These are phyloP conservation scores for Stachybotrys chartarum DNA, from an alignment of 2,329 filamentous ascomycete species.

Conservation along the genomic window DNA sequence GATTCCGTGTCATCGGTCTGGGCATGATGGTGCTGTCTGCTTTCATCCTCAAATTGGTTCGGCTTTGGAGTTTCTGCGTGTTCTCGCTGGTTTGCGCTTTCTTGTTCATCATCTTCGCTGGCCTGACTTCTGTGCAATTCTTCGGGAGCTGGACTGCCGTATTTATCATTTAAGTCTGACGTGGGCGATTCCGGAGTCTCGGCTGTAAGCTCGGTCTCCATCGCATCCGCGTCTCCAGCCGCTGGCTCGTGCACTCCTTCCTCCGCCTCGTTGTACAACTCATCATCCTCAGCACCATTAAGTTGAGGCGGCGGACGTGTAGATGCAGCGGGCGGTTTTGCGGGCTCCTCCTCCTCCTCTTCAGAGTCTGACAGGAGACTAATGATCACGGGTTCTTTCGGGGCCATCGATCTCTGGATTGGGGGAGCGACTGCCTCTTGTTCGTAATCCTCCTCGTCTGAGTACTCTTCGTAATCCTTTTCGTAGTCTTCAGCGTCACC, in stretches of 20 bases:
- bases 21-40: not conserved
- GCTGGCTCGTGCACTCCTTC: not conserved
- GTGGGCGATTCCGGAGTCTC: not conserved
- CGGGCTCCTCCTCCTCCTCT: conserved; percentile 26
- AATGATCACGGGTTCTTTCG: conserved; percentile 35
- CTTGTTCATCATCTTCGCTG: not conserved
- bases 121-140: too few relatives aligned
- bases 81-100: not conserved
- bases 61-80: not conserved
- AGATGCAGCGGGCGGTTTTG: not conserved
- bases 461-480: conserved; percentile 5
- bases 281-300: not conserved
- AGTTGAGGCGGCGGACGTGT: not conserved
- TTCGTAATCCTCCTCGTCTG: conserved; percentile 1
- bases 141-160: too few relatives aligned
- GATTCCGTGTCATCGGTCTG: too few relatives aligned
- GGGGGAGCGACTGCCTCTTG: conserved; percentile 1
- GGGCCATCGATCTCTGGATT: conserved; percentile 6
- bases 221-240: conserved; percentile 1
- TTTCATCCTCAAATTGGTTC: not conserved
- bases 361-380: conserved; percentile 40
- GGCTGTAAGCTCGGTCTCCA: not conserved
- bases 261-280: not conserved
- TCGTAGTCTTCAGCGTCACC: conserved; percentile 7
- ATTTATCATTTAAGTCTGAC: too few relatives aligned